A percentile compares a stretch with the other conserved stretches of the same genome.
phyloP scores from a whole-genome alignment of 495 filamentous ascomycete genomes.

The Pyrenopolyporus hunteri region DNA sequence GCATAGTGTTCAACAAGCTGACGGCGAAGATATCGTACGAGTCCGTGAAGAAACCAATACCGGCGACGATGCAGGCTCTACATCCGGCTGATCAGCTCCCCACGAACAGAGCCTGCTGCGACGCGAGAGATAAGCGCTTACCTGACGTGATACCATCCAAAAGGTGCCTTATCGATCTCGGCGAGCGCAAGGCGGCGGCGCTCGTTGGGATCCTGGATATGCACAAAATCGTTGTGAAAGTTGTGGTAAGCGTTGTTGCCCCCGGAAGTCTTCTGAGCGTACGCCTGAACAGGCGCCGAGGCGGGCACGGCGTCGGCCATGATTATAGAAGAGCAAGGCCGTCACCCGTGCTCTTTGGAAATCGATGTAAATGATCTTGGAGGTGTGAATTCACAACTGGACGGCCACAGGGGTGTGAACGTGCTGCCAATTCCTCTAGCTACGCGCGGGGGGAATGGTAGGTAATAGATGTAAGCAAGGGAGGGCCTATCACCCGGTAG shows the following conservation, averaged over 20 bases:
- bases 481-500: slow-evolving; percentile 24
- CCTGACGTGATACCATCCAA: slow-evolving; percentile 75
- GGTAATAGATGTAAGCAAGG: slow-evolving; percentile 30
- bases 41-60: slow-evolving; percentile 85
- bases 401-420: too few species aligned
- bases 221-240: slow-evolving; percentile 66
- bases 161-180: slow-evolving; percentile 79
- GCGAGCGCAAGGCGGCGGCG: slow-evolving; percentile 75
- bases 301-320: slow-evolving; percentile 33
- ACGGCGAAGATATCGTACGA: slow-evolving; percentile 80
- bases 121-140: slow-evolving; percentile 15
- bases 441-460: slow-evolving; percentile 19
- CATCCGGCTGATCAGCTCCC: slow-evolving; percentile 11
- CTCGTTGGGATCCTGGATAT: slow-evolving; percentile 75
- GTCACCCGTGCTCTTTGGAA: slow-evolving; percentile 8
- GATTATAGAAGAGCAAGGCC: neutral
- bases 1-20: slow-evolving; percentile 68
- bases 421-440: slow-evolving; percentile 12
- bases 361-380: slow-evolving; percentile 2
- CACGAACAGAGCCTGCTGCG: neutral
- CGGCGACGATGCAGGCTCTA: slow-evolving; percentile 77
- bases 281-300: slow-evolving; percentile 19
- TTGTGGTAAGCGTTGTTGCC: slow-evolving; percentile 74
- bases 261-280: slow-evolving; percentile 56
- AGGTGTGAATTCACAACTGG: too few species aligned